Evolutionary conservation across 352 stramenopile species (phyloP), one percentile per base, ranked within the genome.

Genomic region (Saprolegnia diclina): DNA sequence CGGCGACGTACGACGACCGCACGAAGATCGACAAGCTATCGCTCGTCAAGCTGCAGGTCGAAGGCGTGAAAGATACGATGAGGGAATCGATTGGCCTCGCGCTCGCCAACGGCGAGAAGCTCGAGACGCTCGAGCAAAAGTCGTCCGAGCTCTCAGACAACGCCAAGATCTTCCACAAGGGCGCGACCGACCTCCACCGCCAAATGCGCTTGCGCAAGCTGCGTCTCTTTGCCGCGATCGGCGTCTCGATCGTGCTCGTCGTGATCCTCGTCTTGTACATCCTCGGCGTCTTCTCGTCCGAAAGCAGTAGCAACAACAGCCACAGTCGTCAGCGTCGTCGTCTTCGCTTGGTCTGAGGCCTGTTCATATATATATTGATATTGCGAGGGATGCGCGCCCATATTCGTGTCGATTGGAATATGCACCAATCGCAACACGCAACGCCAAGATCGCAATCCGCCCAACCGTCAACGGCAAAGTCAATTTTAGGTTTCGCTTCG

Each of bases 21-120:
- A 63, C 63, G 18, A 26, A 69, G 29, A 42, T 69, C 14, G 63
- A 69, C 53, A 69, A 69, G 38, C n/a, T 69, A 4, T 52, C 63
- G n/a, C n/a, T 61, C 5, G 63, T 69, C 19, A 54, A 69, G 29
- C 16, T 35, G 4, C 42, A 69, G 37, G 63, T 69, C 26, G 63
- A 69, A 55, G 63, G 16, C 18, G 63, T 69, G 7, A 69, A 69
- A 26, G 63, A 61, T 4, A 69, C 63, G 7, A 69, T 69, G 45
- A 69, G 61, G 37, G 45, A 69, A 37, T 69, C 63, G 35, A 69
- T 69, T 45, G 61, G 61, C 46, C 46, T 69, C 22, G 45, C 63
- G 48, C 50, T 69, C 9, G 42, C 32, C 26, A 69, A 61, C 53
- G 54, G 42, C 19, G 63, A 69, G 38, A 69, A 69, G 63, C 21